A percentile compares a stretch with the other conserved stretches of the same genome.
These are phyloP conservation scores for Phaeodactylum tricornutum DNA, from an alignment of 108 stramenopile species.

Conservation along the genomic window DNA sequence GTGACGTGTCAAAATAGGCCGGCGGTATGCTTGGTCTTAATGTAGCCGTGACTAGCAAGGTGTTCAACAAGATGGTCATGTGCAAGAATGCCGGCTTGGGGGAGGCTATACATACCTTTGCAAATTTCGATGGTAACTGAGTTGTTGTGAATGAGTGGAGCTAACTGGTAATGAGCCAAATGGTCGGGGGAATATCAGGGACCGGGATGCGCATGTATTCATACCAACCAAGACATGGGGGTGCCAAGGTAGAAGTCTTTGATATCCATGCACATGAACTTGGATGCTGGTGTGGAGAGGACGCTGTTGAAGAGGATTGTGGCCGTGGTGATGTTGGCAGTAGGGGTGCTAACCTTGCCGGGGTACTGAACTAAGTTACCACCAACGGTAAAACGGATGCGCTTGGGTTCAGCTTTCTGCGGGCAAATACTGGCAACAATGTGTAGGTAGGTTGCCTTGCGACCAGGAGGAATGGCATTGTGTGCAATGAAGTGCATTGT, in stretches of 20 bases:
- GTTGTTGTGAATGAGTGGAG: slow-evolving; percentile 1
- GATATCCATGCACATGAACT: slow-evolving; percentile 18
- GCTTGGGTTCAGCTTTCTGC: slow-evolving; percentile 22
- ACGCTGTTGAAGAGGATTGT: slow-evolving; percentile 41
- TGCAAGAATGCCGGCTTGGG: slow-evolving; percentile 34
- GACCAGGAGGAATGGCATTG: slow-evolving; percentile 10
- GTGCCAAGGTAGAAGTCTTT: slow-evolving; percentile 35
- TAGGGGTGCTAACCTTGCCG: slow-evolving; percentile 15
- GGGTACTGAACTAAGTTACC: slow-evolving; percentile 25
- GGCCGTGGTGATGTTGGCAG: slow-evolving; percentile 23
- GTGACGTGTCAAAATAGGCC: slow-evolving; percentile 31
- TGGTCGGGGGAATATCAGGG: slow-evolving; percentile 20
- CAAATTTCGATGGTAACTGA: slow-evolving; percentile 7
- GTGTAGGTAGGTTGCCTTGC: slow-evolving; percentile 18
- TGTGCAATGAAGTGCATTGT: slow-evolving; percentile 8
- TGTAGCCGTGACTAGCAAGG: slow-evolving; percentile 7
- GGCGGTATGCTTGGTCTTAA: slow-evolving; percentile 10
- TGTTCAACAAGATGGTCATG: slow-evolving; percentile 19
- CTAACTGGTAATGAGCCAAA: no score
- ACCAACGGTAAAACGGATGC: slow-evolving; percentile 20
- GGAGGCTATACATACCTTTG: slow-evolving; percentile 41
- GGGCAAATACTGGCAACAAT: slow-evolving; percentile 15
- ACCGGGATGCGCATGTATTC: slow-evolving; percentile 33
- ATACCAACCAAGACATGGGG: slow-evolving; percentile 12
- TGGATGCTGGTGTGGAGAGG: slow-evolving; percentile 17